phyloP scores from a whole-genome alignment of 1,139 yeast species.

The Geotrichum reessii region DNA sequence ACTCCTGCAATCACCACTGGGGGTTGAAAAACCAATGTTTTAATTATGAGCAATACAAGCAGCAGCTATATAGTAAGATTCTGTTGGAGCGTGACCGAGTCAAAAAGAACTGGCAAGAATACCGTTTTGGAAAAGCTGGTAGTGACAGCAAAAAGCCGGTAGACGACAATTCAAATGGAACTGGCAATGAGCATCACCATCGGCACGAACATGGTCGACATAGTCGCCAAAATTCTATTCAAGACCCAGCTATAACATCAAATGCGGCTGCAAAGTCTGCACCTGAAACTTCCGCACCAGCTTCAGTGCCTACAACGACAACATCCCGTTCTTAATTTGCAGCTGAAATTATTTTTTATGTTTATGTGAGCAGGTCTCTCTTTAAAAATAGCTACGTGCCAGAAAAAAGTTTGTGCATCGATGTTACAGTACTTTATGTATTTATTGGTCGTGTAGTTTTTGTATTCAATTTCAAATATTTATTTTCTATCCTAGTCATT shows the following conservation, averaged over 20 bases:
- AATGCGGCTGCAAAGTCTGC: not conserved
- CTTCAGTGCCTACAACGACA: not conserved
- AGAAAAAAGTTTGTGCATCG: too few relatives aligned
- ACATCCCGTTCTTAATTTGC: too few relatives aligned
- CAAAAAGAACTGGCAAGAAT: not conserved
- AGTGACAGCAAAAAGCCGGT: not conserved
- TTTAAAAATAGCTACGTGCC: too few relatives aligned
- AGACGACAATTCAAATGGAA: not conserved
- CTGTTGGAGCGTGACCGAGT: not conserved
- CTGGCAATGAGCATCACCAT: not conserved
- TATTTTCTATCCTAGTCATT: too few relatives aligned
- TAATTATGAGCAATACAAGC: constrained; percentile 14
- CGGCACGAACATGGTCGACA: not conserved
- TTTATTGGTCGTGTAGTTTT: too few relatives aligned
- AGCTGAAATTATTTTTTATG: too few relatives aligned
- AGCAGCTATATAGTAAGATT: constrained; percentile 9
- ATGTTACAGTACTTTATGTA: too few relatives aligned
- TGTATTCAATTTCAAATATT: too few relatives aligned
- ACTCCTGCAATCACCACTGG: too few relatives aligned
- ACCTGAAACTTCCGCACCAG: not conserved
- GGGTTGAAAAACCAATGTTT: constrained; percentile 4
- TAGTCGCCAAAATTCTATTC: not conserved
- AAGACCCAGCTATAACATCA: not conserved
- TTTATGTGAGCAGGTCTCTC: too few relatives aligned
- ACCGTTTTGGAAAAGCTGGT: not conserved